A percentile compares a stretch with the other conserved stretches of the same genome.
Evolutionary conservation across 2,329 filamentous ascomycete genomes (phyloP).

Genomic region (Fusarium incarnatum): DNA sequence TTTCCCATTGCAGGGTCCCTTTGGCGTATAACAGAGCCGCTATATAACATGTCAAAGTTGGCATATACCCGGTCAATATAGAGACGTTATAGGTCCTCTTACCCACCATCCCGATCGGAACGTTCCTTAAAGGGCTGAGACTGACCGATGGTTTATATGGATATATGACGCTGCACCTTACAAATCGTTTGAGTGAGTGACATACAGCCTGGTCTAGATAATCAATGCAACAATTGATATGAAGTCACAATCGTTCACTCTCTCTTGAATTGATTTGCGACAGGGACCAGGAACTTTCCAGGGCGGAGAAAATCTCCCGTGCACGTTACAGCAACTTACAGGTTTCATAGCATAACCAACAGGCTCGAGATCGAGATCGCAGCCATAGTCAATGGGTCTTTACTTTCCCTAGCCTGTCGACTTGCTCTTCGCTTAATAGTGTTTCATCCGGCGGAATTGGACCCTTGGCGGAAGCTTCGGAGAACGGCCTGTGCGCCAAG

Average conservation of each 20-base stretch:
- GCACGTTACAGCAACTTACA: conserved; percentile 3
- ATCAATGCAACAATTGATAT: conserved; percentile 8
- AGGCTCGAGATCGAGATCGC: conserved; percentile 41
- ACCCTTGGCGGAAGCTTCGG: conserved; percentile 42
- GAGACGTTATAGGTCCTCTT: conserved; percentile 25
- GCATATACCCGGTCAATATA: conserved; percentile 32
- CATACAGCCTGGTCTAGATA: conserved; percentile 1
- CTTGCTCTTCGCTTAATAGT: conserved; percentile 6
- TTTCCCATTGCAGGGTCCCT: conserved; percentile 16
- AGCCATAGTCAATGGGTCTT: conserved; percentile 2
- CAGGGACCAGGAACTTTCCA: conserved; percentile 19
- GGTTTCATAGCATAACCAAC: conserved; percentile 22
- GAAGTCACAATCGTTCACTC: conserved; percentile 14
- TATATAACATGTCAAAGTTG: conserved; percentile 34
- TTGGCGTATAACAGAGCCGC: conserved; percentile 30
- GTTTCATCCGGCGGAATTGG: conserved; percentile 18
- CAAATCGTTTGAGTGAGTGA: conserved; percentile 21
- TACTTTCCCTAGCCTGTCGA: background rate
- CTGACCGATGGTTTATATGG: conserved; percentile 18
- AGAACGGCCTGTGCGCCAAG: conserved; percentile 30
- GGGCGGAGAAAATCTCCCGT: conserved; percentile 18
- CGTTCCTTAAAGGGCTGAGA: conserved; percentile 28
- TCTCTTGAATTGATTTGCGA: conserved; percentile 12
- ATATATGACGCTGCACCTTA: conserved; percentile 28
- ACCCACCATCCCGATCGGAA: conserved; percentile 40